Conservation (phyloP, 129 eudicot species). For the Calendula officinalis region DNA sequence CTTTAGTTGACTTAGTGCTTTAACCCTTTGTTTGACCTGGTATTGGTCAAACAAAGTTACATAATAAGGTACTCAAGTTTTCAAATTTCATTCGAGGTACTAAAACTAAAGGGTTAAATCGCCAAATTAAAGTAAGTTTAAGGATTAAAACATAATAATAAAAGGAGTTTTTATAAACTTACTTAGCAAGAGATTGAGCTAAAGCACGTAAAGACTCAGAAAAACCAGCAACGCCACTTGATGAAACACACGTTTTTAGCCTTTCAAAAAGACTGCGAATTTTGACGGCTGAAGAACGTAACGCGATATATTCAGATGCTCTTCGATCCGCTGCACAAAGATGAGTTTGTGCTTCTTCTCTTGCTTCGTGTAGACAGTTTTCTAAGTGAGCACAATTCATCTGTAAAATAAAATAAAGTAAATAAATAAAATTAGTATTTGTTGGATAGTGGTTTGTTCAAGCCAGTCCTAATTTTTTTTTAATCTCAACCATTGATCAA, state of each 20-base stretch:
- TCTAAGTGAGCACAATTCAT: conserved; percentile 75
- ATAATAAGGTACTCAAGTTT: too few relatives aligned
- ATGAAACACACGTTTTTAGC: conserved; percentile 46
- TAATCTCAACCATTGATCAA: too few relatives aligned
- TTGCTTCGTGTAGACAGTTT: conserved; percentile 65
- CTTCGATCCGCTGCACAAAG: conserved; percentile 63
- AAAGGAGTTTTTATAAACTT: background rate
- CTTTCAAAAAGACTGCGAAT: conserved; percentile 65
- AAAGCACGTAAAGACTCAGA: conserved; percentile 50
- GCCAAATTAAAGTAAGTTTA: background rate
- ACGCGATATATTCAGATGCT: conserved; percentile 43
- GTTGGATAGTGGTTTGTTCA: too few relatives aligned
- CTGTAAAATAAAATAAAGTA: conserved; percentile 25
- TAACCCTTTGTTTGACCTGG: too few relatives aligned
- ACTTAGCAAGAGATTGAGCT: conserved; percentile 62
- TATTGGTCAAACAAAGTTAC: too few relatives aligned
- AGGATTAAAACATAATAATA: background rate
- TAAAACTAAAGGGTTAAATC: too few relatives aligned
- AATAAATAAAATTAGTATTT: too few relatives aligned
- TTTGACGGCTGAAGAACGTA: conserved; percentile 55
- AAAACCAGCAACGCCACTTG: conserved; percentile 45
- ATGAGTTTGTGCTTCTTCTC: conserved; percentile 71
- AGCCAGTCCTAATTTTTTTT: too few relatives aligned
- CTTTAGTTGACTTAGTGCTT: too few relatives aligned
- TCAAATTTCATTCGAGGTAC: too few relatives aligned